Percentiles rank a stretch among this genome's conserved stretches.
Evolutionary conservation across 2,329 filamentous ascomycete genomes (phyloP).

Genomic region (Fusarium kyushuense): DNA sequence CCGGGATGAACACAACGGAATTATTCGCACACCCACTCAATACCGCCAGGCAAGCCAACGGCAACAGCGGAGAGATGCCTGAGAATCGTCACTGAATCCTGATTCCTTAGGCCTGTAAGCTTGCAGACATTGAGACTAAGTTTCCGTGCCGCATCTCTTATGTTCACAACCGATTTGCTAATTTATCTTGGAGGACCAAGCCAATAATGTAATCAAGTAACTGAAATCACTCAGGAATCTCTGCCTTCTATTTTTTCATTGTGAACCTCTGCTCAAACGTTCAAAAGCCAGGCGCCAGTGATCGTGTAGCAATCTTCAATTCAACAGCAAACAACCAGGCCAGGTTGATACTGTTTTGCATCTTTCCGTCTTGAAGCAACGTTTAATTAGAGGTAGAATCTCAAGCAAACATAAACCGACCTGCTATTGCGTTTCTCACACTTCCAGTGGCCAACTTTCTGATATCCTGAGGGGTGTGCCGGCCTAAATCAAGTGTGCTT

Average conservation of each 20-base stretch:
- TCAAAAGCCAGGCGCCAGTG: background rate
- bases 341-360: too few species aligned
- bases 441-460: background rate
- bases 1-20: slow-evolving; percentile 45
- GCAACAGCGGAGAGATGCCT: slow-evolving; percentile 19
- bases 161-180: slow-evolving; percentile 2
- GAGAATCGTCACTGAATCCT: slow-evolving; percentile 21
- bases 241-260: background rate
- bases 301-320: background rate
- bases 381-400: slow-evolving; percentile 22
- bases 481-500: background rate
- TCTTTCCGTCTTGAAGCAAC: too few species aligned
- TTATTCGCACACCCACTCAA: slow-evolving; percentile 43
- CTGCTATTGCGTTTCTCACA: background rate
- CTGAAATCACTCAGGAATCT: background rate
- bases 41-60: slow-evolving; percentile 7
- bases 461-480: background rate
- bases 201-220: background rate
- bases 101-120: background rate
- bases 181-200: background rate
- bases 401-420: background rate
- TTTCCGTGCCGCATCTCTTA: background rate
- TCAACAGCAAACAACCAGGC: too few species aligned
- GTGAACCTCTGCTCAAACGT: too few species aligned
- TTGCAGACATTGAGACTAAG: background rate